Evolutionary conservation across 441 rosid species (phyloP).

Genomic region (Geranium incanum): DNA sequence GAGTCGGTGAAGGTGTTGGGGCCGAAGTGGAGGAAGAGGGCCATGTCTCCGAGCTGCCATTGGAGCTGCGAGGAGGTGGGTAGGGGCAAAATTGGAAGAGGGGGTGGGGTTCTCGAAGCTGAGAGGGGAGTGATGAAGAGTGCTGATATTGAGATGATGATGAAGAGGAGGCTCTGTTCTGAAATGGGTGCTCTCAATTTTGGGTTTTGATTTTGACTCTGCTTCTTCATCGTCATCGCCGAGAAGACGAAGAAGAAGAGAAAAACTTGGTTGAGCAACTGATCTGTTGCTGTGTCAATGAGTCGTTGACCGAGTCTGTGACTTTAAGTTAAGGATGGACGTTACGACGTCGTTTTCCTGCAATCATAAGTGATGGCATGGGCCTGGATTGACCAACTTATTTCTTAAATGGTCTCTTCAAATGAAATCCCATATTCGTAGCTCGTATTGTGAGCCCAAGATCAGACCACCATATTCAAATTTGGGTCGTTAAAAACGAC

Average conservation of each 20-base stretch:
- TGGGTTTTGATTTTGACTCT: conserved; percentile 1
- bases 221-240: conserved; percentile 6
- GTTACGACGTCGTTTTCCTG: neutral
- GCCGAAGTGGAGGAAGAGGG: conserved; percentile 79
- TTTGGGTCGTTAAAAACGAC: too few relatives aligned
- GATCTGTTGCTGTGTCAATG: neutral
- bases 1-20: conserved; percentile 76
- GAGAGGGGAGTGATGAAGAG: conserved; percentile 24
- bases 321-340: neutral
- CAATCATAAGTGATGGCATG: neutral
- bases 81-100: conserved; percentile 70
- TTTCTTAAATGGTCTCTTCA: neutral
- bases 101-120: conserved; percentile 40
- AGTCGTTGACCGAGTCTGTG: neutral
- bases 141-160: conserved; percentile 13
- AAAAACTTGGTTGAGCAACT: neutral
- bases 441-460: too few relatives aligned
- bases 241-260: neutral
- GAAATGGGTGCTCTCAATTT: neutral
- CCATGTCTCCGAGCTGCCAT: conserved; percentile 70
- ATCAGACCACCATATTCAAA: too few relatives aligned
- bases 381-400: neutral
- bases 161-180: conserved; percentile 14
- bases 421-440: neutral
- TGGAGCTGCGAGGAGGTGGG: conserved; percentile 71